A percentile compares a stretch with the other conserved stretches of the same genome.
Evolutionary conservation across 78 protist genomes (phyloP).

Genomic region (Acrasis kona): DNA sequence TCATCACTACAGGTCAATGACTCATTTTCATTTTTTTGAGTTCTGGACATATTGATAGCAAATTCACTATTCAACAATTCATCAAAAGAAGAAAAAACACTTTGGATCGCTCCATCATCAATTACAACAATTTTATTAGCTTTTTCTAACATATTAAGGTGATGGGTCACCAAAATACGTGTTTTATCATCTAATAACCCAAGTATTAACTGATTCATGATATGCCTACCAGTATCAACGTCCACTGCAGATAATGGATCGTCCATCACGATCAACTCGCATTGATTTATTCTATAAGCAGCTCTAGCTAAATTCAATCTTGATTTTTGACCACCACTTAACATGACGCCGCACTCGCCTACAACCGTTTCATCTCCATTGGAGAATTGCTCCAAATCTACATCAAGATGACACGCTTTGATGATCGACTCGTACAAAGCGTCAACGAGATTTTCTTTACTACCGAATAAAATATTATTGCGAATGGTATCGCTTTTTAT

Average conservation of each 20-base stretch:
- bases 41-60: no score
- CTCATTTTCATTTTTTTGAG: no score
- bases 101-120: no score
- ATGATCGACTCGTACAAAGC: conserved; percentile 13
- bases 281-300: conserved; percentile 22
- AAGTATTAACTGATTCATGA: conserved; percentile 12
- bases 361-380: conserved; percentile 29
- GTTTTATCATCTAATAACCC: conserved; percentile 41
- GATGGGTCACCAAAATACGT: conserved; percentile 76
- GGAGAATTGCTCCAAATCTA: conserved; percentile 12
- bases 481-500: conserved; percentile 35
- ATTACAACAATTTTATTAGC: conserved; percentile 30
- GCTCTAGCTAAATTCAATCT: conserved; percentile 65
- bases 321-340: conserved; percentile 58
- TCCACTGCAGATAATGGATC: conserved; percentile 86
- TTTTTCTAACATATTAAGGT: conserved; percentile 28
- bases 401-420: not conserved
- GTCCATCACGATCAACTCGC: conserved; percentile 71
- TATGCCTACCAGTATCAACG: conserved; percentile 35
- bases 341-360: conserved; percentile 61
- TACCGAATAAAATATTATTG: conserved; percentile 32
- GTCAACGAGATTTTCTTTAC: conserved; percentile 9
- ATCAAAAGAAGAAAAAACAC: no score
- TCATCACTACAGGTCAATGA: no score
- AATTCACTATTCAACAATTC: no score